phyloP scores from a whole-genome alignment of 345 rosid species.

The Stellera chamaejasme region DNA sequence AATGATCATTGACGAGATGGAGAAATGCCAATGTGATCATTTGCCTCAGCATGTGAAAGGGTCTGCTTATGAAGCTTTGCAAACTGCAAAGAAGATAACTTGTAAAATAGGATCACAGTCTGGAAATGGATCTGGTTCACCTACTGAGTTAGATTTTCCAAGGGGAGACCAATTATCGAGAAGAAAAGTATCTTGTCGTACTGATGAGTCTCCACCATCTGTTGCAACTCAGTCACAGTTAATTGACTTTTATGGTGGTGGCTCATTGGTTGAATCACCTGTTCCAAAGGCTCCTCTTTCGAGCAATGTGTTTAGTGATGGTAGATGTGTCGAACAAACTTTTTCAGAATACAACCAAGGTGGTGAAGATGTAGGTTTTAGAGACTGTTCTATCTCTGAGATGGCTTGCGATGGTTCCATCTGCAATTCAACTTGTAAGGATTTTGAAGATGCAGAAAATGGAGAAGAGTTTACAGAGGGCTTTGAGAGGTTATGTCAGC shows the following conservation, averaged over 20 bases:
- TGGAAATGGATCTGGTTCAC: conserved; percentile 52
- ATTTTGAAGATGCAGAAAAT: conserved; percentile 16
- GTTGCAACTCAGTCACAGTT: conserved; percentile 83
- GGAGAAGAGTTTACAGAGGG: conserved; percentile 28
- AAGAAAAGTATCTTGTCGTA: conserved; percentile 18
- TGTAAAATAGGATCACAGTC: conserved; percentile 43
- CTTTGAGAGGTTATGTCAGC: conserved; percentile 32
- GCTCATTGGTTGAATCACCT: conserved; percentile 40
- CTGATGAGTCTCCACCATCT: conserved; percentile 38
- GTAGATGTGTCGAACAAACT: conserved; percentile 50
- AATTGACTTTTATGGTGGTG: conserved; percentile 39
- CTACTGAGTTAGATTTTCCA: conserved; percentile 57
- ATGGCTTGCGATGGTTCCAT: conserved; percentile 25
- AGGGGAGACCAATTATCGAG: conserved; percentile 25
- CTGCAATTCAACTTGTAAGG: conserved; percentile 25
- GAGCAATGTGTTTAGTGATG: conserved; percentile 12
- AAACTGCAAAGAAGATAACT: conserved; percentile 62
- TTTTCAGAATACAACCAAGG: conserved; percentile 37
- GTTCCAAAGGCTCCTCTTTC: conserved; percentile 22
- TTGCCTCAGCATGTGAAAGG: conserved; percentile 76
- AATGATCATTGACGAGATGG: conserved; percentile 66
- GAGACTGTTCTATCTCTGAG: conserved; percentile 57
- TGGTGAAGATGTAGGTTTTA: conserved; percentile 46
- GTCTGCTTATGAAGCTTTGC: conserved; percentile 86
- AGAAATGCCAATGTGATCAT: conserved; percentile 69